Percentiles rank a stretch among this genome's conserved stretches.
phyloP scores from a whole-genome alignment of 2,329 filamentous ascomycete species.

The Stemphylium lycopersici region DNA sequence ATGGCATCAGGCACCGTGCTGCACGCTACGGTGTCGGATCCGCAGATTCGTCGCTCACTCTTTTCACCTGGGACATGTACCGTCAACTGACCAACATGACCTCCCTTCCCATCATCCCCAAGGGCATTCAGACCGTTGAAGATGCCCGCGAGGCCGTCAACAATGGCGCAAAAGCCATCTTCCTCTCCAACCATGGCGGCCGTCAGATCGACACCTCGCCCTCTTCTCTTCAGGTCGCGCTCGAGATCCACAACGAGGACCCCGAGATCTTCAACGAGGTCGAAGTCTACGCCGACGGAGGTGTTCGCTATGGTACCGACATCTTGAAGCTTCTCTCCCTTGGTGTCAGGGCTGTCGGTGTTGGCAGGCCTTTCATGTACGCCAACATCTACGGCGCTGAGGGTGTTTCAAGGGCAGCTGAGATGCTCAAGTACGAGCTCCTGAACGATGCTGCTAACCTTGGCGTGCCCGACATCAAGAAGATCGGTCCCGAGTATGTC shows the following conservation, averaged over 20 bases:
- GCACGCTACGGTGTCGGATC: constrained; percentile 40
- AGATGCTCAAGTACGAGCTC: constrained; percentile 60
- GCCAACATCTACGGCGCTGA: constrained; percentile 63
- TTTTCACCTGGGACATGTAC: constrained; percentile 45
- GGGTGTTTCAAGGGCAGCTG: constrained; percentile 64
- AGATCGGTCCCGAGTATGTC: constrained; percentile 34
- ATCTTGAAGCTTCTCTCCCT: constrained; percentile 48
- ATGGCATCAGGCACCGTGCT: constrained; percentile 47
- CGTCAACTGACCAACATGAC: constrained; percentile 47
- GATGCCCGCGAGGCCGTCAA: constrained; percentile 47
- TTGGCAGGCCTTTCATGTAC: constrained; percentile 60
- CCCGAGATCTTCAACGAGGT: constrained; percentile 49
- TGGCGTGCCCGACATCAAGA: constrained; percentile 39
- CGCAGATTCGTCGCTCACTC: constrained; percentile 39
- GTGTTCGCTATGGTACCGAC: constrained; percentile 50
- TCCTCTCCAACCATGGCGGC: constrained; percentile 52
- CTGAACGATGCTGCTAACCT: constrained; percentile 43
- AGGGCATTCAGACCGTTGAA: constrained; percentile 50
- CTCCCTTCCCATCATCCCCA: constrained; percentile 47
- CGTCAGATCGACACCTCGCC: constrained; percentile 58
- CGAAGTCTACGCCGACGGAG: constrained; percentile 51
- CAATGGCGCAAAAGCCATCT: constrained; percentile 48
- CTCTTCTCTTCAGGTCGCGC: constrained; percentile 74
- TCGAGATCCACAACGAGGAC: constrained; percentile 70
- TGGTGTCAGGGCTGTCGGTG: constrained; percentile 50